phyloP scores from a whole-genome alignment of 1,284 basidiomycete species.

The Melampsora americana region DNA sequence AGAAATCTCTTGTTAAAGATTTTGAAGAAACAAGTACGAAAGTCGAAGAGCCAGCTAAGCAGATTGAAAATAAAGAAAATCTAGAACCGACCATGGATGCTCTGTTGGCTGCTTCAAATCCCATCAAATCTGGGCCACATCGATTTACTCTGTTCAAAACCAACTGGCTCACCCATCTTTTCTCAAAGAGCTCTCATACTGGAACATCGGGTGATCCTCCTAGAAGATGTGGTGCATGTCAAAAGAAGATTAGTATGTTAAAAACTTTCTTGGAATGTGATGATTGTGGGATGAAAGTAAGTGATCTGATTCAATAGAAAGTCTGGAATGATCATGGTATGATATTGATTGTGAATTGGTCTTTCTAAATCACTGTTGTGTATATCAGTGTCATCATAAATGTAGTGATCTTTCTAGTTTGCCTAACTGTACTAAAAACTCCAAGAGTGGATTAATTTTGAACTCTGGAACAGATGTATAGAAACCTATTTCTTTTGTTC shows the following conservation, averaged over 20 bases:
- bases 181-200: not conserved
- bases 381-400: conserved; percentile 31
- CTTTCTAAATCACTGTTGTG: not conserved
- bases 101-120: not conserved
- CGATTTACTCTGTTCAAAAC: conserved; percentile 34
- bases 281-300: conserved; percentile 38
- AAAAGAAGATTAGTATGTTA: conserved; percentile 12
- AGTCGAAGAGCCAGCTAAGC: too few relatives aligned
- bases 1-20: too few relatives aligned
- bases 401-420: conserved; percentile 18
- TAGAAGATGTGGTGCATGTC: conserved; percentile 26
- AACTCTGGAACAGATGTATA: too few relatives aligned
- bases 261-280: conserved; percentile 38
- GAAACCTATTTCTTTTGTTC: too few relatives aligned
- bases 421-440: not conserved
- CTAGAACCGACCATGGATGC: not conserved
- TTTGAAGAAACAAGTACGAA: too few relatives aligned
- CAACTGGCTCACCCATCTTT: conserved; percentile 29
- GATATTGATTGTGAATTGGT: not conserved
- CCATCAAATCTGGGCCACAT: conserved; percentile 18
- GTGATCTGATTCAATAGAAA: not conserved
- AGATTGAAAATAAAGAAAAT: not conserved
- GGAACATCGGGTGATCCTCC: not conserved
- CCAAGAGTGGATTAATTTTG: too few relatives aligned
- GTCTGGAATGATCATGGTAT: not conserved